A percentile compares a stretch with the other conserved stretches of the same genome.
Evolutionary conservation across 2,329 filamentous ascomycete genomes (phyloP).

Genomic region (Neoascochyta sp.): DNA sequence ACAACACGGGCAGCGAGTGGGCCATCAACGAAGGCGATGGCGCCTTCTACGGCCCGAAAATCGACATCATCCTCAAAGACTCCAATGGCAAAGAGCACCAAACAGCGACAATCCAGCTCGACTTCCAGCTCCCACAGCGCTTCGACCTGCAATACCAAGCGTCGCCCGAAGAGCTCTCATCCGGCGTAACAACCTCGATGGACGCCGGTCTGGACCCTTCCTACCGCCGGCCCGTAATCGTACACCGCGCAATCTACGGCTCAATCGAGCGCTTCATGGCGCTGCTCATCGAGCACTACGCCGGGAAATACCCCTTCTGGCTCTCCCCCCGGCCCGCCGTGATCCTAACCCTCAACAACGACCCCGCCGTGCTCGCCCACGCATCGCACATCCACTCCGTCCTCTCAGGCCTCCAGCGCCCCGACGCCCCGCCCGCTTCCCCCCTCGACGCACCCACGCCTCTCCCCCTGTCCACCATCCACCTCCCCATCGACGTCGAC

Average conservation of each 20-base stretch:
- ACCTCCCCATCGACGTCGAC: constrained; percentile 69
- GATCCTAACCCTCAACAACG: constrained; percentile 68
- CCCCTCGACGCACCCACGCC: constrained; percentile 26
- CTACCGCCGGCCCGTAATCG: constrained; percentile 62
- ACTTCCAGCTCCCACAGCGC: constrained; percentile 82
- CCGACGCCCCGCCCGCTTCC: constrained; percentile 8
- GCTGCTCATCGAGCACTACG: constrained; percentile 76
- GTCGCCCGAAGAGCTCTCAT: constrained; percentile 61
- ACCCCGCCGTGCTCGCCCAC: constrained; percentile 50
- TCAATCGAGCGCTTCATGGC: constrained; percentile 83
- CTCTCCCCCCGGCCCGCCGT: constrained; percentile 75
- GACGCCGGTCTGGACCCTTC: constrained; percentile 35
- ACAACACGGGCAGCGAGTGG: constrained; percentile 65
- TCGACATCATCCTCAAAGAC: constrained; percentile 78
- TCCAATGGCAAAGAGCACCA: constrained; percentile 78
- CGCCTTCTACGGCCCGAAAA: constrained; percentile 89
- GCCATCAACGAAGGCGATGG: constrained; percentile 75
- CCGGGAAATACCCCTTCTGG: constrained; percentile 81
- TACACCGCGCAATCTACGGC: constrained; percentile 80
- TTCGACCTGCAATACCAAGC: constrained; percentile 74
- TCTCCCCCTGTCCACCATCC: constrained; percentile 53
- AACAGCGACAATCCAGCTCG: constrained; percentile 82
- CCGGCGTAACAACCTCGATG: constrained; percentile 46
- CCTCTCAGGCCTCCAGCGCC: constrained; percentile 24
- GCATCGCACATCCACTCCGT: constrained; percentile 41